A percentile compares a stretch with the other conserved stretches of the same genome.
Conservation (phyloP, 441 rosid genomes). For the Populus hybrid region DNA sequence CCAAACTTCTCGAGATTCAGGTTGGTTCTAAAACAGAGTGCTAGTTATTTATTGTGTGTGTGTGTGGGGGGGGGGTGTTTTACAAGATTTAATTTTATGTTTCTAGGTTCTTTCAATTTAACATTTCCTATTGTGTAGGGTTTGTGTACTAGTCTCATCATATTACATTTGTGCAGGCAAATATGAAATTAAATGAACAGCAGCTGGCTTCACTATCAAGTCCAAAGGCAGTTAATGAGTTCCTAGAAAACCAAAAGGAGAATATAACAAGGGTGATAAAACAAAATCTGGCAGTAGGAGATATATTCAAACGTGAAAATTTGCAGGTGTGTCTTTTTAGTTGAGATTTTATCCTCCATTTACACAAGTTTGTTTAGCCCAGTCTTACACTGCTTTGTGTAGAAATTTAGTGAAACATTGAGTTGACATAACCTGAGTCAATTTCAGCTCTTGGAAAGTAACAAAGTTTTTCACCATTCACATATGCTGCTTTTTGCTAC, state of each 20-base stretch:
- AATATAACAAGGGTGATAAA: conserved; percentile 64
- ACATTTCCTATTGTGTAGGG: neutral
- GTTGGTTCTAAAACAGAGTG: conserved; percentile 27
- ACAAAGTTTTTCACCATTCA: neutral
- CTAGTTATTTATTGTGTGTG: neutral
- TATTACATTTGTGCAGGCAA: conserved; percentile 48
- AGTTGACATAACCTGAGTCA: neutral
- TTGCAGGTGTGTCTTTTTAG: conserved; percentile 63
- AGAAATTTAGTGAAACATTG: neutral
- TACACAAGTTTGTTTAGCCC: neutral
- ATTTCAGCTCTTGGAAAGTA: neutral
- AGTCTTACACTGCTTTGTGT: neutral
- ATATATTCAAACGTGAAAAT: conserved; percentile 85
- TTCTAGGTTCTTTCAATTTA: no score
- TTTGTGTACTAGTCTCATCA: conserved; percentile 7
- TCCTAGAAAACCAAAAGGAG: conserved; percentile 65
- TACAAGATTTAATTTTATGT: no score
- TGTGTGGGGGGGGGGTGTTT: no score
- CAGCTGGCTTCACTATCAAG: conserved; percentile 82
- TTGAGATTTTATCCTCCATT: neutral
- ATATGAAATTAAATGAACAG: conserved; percentile 68
- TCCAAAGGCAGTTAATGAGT: conserved; percentile 80
- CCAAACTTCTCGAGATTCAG: conserved; percentile 81
- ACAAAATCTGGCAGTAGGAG: conserved; percentile 90
- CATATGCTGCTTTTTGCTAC: conserved; percentile 20